Evolutionary conservation across 164 flowering plant genomes (phyloP), one percentile per base, ranked within the genome.

Genomic region (Saururus chinensis): DNA sequence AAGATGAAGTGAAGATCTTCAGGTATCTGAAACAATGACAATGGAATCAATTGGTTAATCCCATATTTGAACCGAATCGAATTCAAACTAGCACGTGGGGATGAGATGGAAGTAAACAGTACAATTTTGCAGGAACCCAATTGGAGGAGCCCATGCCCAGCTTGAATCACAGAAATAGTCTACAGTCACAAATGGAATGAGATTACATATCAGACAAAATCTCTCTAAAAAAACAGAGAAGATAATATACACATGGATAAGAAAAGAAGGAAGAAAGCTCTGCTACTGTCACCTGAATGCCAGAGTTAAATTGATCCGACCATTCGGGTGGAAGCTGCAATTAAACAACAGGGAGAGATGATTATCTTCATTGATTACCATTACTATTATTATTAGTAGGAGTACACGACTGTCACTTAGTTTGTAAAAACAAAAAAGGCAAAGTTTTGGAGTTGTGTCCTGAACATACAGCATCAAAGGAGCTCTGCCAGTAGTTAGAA

Each of bases 111-210:
- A 23, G 10, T 2, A 20, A 48, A 68, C 77, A 95, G 84, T 71
- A 93, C 99, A 81, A 88, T 93, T 82, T 88, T 90, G 91, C 96
- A 90, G 40, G 99, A 93, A 51, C 97, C 99, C 65, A 93, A 72
- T 63, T 93, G 99, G 23, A 93, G 83, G 67, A 93, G 99, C 48
- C 99, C 99, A 80, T 93, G 96, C 16, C 97, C 97, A 75, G 99
- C 99, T 87, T 93, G 99, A 78, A 93, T 93, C 42, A 93, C 99
- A 75, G 99, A 97, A 62, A 91, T 87, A 19, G 99, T 93, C 99
- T 93, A 75, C 60, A 65, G 26, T 49, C 60, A 58, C 14, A 22
- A 61, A 59, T 53, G 10, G 22, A 17, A 22, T 60, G 60, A 69
- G 51, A 59, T 12, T 35, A 6, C 25, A 42, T 40, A 8, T 45